Conservation (phyloP, 2,329 filamentous ascomycete genomes). For the Trichoderma atrobrunneum region DNA sequence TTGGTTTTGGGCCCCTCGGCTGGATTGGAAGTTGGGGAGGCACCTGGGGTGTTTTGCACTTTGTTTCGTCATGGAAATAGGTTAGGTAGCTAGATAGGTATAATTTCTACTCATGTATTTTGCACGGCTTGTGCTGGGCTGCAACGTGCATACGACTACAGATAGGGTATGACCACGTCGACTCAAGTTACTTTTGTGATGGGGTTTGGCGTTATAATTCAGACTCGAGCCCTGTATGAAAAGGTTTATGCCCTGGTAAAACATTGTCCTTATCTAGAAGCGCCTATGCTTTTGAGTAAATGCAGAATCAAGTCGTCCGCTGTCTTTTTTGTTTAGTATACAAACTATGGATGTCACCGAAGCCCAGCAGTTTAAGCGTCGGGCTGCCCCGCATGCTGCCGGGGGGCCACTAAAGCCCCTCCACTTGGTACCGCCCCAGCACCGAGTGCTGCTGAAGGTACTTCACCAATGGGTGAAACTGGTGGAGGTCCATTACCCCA, state of each 20-base stretch:
- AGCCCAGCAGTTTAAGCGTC: neutral
- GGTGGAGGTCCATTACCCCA: neutral
- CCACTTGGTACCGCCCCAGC: neutral
- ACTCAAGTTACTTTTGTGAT: neutral
- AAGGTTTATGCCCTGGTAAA: neutral
- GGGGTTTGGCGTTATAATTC: neutral
- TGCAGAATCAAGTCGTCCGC: neutral
- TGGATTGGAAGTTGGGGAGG: neutral
- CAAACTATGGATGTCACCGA: neutral
- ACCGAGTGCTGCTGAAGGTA: neutral
- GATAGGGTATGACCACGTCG: neutral
- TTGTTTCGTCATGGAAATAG: slow-evolving; percentile 2
- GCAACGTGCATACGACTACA: neutral
- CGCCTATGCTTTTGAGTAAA: neutral
- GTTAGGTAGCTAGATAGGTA: slow-evolving; percentile 10
- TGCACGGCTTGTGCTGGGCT: neutral
- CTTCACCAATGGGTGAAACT: neutral
- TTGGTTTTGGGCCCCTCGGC: neutral
- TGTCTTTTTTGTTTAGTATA: neutral
- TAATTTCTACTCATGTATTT: slow-evolving; percentile 12
- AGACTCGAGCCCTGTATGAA: neutral
- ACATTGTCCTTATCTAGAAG: neutral
- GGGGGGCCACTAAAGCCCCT: neutral
- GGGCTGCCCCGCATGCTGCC: slow-evolving; percentile 17
- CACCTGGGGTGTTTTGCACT: neutral